A percentile compares a stretch with the other conserved stretches of the same genome.
phyloP scores from a whole-genome alignment of 768 basidiomycete species.

The Nidula microcarpa region DNA sequence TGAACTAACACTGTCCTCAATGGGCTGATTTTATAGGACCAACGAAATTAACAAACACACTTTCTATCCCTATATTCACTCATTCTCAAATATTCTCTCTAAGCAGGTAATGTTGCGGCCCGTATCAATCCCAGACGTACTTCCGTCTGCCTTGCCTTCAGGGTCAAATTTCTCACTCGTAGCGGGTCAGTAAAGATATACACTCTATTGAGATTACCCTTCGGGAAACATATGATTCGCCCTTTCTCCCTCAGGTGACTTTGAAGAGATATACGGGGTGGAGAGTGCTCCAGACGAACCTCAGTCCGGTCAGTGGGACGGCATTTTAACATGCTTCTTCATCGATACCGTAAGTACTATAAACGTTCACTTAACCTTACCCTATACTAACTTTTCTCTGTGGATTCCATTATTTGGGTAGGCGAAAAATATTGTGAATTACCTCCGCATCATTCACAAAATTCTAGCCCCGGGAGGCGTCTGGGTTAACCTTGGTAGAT shows the following conservation, averaged over 20 bases:
- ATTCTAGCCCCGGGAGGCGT: conserved; percentile 84
- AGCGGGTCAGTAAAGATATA: conserved; percentile 52
- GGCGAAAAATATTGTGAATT: conserved; percentile 92
- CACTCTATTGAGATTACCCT: not conserved
- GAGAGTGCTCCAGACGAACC: conserved; percentile 53
- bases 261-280: conserved; percentile 85
- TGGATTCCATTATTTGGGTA: conserved; percentile 17
- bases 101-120: conserved; percentile 59
- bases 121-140: conserved; percentile 79
- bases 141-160: conserved; percentile 66
- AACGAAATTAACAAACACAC: conserved; percentile 63
- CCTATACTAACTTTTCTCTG: not conserved
- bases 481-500: conserved; percentile 84
- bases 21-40: conserved; percentile 41
- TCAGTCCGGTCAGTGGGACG: conserved; percentile 81
- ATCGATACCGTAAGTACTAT: conserved; percentile 75
- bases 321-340: conserved; percentile 94
- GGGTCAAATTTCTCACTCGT: conserved; percentile 78
- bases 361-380: not conserved
- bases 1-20: conserved; percentile 1
- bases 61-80: conserved; percentile 88
- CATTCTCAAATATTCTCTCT: conserved; percentile 79
- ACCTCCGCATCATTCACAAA: conserved; percentile 80
- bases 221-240: not conserved
- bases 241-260: conserved; percentile 59